Percentiles rank a stretch among this genome's conserved stretches.
Conservation (phyloP, 1,284 basidiomycete genomes). For the Veloporphyrellus conicus region DNA sequence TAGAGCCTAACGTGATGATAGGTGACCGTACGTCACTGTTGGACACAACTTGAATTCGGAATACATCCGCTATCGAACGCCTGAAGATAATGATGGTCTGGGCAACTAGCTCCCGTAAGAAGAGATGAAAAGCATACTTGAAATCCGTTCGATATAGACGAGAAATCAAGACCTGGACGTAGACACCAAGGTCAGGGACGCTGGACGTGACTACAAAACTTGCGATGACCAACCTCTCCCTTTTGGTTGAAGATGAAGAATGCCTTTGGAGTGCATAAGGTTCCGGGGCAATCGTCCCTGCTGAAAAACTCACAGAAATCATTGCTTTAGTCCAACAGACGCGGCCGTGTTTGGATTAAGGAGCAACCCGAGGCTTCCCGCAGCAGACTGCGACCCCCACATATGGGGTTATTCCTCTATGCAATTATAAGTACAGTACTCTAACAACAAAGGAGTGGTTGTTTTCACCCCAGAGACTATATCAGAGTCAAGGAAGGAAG, state of each 20-base stretch:
- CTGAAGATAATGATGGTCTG: constrained; percentile 41
- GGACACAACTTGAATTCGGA: constrained; percentile 96
- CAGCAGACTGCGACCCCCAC: not conserved
- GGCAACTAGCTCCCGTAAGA: not conserved
- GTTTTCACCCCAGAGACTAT: too few species aligned
- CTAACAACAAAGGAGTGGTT: too few species aligned
- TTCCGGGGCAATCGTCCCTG: not conserved
- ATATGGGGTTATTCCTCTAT: too few species aligned
- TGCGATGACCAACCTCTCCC: constrained; percentile 70
- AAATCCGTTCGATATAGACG: constrained; percentile 89
- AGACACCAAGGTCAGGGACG: constrained; percentile 9
- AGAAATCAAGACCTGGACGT: constrained; percentile 81
- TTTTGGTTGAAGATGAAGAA: constrained; percentile 99
- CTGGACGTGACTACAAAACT: not conserved
- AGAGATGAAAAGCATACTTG: constrained; percentile 56
- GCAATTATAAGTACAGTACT: too few species aligned
- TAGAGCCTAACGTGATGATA: constrained; percentile 95
- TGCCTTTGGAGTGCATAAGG: constrained; percentile 51
- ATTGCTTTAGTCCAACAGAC: constrained; percentile 20
- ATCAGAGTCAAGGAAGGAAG: too few species aligned
- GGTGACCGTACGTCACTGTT: constrained; percentile 95
- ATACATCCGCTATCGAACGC: constrained; percentile 96
- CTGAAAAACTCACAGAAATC: constrained; percentile 38
- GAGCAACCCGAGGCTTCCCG: too few species aligned
- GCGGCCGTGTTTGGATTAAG: constrained; percentile 13